Evolutionary conservation across 768 basidiomycete species (phyloP).

Genomic region (Coprinopsis cinerea): DNA sequence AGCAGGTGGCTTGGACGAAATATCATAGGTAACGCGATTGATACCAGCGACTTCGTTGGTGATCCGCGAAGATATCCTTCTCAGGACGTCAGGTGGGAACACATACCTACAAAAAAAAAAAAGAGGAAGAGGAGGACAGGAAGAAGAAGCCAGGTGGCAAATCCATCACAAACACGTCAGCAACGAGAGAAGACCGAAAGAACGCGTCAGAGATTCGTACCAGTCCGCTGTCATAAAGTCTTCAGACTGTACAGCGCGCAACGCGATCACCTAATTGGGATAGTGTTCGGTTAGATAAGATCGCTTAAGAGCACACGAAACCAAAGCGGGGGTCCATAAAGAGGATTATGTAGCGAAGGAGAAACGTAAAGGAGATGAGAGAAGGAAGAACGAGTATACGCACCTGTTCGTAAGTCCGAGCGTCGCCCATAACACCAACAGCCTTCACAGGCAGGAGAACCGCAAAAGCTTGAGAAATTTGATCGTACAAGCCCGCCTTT

Average conservation of each 20-base stretch:
- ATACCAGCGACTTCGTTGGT: constrained; percentile 98
- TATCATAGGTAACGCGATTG: constrained; percentile 93
- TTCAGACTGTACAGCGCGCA: constrained; percentile 94
- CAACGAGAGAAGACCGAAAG: too few relatives aligned
- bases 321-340: constrained; percentile 2
- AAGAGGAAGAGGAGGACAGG: too few relatives aligned
- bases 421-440: constrained; percentile 97
- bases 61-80: constrained; percentile 90
- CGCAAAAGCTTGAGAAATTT: constrained; percentile 95
- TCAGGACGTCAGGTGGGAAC: constrained; percentile 88
- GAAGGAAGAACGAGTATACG: constrained; percentile 13
- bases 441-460: constrained; percentile 93
- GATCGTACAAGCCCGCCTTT: constrained; percentile 83
- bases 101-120: constrained; percentile 59
- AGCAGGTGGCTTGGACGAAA: constrained; percentile 95
- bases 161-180: constrained; percentile 6
- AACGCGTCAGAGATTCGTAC: constrained; percentile 53
- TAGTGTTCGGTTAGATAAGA: background rate
- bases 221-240: constrained; percentile 99
- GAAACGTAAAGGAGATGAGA: background rate
- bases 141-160: too few relatives aligned
- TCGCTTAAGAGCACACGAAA: background rate
- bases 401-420: constrained; percentile 92
- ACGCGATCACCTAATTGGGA: constrained; percentile 67
- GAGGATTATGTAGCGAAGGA: background rate